A percentile compares a stretch with the other conserved stretches of the same genome.
Conservation (phyloP, 176 grass and related monocot genomes). For the Eleusine coracana region DNA sequence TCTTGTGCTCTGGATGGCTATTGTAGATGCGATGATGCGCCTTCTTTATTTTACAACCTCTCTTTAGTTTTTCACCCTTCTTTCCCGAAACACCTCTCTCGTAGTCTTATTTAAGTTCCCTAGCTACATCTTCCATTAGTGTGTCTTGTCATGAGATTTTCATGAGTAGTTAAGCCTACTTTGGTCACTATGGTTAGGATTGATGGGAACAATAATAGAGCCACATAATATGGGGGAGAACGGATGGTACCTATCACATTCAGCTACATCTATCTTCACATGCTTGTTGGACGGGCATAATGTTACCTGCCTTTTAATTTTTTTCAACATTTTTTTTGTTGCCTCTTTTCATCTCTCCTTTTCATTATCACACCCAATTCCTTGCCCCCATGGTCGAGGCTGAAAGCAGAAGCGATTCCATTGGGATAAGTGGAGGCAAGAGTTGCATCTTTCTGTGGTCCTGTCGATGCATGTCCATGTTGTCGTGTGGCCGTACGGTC, state of each 20-base stretch:
- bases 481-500: conserved; percentile 30
- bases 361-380: conserved; percentile 35
- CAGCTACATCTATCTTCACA: conserved; percentile 9
- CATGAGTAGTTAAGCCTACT: conserved; percentile 5
- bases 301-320: neutral
- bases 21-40: neutral
- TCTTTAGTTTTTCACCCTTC: neutral
- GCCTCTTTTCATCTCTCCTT: neutral
- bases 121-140: neutral
- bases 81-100: neutral
- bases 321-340: neutral
- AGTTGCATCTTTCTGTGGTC: conserved; percentile 29
- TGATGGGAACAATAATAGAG: conserved; percentile 54
- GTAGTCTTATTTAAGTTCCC: neutral
- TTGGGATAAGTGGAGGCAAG: conserved; percentile 14
- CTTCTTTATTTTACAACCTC: conserved; percentile 22
- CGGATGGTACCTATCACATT: neutral
- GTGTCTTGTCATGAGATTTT: neutral
- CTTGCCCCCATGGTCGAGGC: conserved; percentile 22
- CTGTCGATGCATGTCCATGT: neutral
- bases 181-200: neutral
- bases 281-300: neutral
- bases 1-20: neutral
- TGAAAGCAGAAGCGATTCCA: conserved; percentile 36
- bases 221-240: neutral